Evolutionary conservation across 2,329 filamentous ascomycete species (phyloP), one percentile per base, ranked within the genome.

Genomic region (Penicillium olsonii): DNA sequence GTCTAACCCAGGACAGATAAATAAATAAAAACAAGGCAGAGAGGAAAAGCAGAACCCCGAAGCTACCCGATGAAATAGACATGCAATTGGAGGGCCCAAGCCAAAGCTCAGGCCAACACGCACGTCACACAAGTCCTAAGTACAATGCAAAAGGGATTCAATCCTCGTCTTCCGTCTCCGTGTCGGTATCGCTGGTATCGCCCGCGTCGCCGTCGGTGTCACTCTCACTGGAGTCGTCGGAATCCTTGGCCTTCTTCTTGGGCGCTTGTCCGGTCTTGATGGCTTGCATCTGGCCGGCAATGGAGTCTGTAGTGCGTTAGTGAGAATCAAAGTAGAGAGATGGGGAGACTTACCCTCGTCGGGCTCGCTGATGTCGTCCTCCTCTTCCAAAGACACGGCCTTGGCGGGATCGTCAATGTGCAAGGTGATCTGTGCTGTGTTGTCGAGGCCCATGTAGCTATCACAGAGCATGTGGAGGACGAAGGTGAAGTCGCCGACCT

Each of bases 311-410:
- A 19, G 18, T 18, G 4, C 2, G 48, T 62, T 50, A 62, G 57
- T 52, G 48, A 52, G 34, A 22, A 39, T 39, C 22, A 17, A 42
- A 48, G 22, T 14, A 19, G 48, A 37, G 20, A 27, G 15, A n/a
- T 33, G 20, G 19, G 31, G 35, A 14, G 42, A 78, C 86, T 78
- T 80, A 96, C 94, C 94, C 79, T 99, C 94, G 56, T 97, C 94
- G 29, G 95, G 94, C 70, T 99, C 94, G 68, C 90, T 95, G 59
- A 99, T 99, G 51, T 99, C 94, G 63, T 96, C 94, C 60, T 96
- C 91, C 40, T 85, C 88, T 44, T 84, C 83, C 66, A 95, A 85
- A 59, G 87, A 83, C 17, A 83, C 87, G 5, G 90, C 92, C 75
- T 92, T 94, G 71, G 84, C 88, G 27, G 89, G 86, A 63, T 97